These are phyloP conservation scores for Neospermospora avenae DNA, from an alignment of 2,329 filamentous ascomycete genomes.

Conservation along the genomic window DNA sequence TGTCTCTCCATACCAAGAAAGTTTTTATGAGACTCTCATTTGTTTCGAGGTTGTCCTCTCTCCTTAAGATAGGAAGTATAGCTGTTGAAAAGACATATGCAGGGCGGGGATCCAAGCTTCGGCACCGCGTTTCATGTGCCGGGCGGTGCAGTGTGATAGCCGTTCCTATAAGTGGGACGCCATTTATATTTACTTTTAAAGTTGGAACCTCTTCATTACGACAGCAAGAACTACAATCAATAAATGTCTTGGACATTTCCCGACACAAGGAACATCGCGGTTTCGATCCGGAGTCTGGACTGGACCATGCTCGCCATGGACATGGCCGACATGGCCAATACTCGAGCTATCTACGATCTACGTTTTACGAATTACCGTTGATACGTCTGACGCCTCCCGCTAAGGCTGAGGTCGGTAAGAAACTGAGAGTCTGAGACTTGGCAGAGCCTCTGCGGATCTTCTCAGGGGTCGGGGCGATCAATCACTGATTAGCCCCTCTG, in stretches of 20 bases:
- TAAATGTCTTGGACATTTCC: too few relatives aligned
- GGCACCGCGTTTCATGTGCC: conserved; percentile 4
- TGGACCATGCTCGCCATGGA: too few relatives aligned
- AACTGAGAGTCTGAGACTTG: not conserved
- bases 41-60: not conserved
- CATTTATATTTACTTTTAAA: not conserved
- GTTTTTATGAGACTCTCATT: not conserved
- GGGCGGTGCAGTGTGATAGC: not conserved
- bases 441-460: conserved; percentile 6
- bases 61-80: conserved; percentile 1
- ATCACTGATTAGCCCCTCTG: not conserved
- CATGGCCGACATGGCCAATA: too few relatives aligned
- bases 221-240: not conserved
- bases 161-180: not conserved
- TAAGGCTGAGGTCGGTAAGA: not conserved
- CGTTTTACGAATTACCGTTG: too few relatives aligned
- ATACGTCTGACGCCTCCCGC: not conserved
- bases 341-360: too few relatives aligned
- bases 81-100: not conserved
- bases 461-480: conserved; percentile 14
- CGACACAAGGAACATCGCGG: too few relatives aligned
- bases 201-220: not conserved
- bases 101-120: conserved; percentile 1
- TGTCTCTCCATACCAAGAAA: not conserved
- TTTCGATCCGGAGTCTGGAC: too few relatives aligned